Percentiles rank a stretch among this genome's conserved stretches.
phyloP scores from a whole-genome alignment of 345 rosid species.

The Salix udensis region DNA sequence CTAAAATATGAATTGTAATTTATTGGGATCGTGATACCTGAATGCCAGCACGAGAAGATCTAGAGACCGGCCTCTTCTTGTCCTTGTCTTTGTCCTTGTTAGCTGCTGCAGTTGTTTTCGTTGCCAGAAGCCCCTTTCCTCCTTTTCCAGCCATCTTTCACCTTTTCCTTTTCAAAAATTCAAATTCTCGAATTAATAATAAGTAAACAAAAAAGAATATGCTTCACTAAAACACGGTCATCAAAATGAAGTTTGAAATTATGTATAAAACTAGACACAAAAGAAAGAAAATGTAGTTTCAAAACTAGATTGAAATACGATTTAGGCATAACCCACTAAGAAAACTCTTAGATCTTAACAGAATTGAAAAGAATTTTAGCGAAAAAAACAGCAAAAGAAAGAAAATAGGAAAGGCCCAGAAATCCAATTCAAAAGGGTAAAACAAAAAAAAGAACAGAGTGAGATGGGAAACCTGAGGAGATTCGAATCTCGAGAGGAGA shows the following conservation, averaged over 20 bases:
- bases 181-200: background rate
- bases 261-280: background rate
- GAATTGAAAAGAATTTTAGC: background rate
- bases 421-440: background rate
- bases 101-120: constrained; percentile 75
- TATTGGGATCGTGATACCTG: constrained; percentile 40
- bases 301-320: background rate
- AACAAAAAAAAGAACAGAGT: accelerated
- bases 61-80: constrained; percentile 79
- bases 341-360: background rate
- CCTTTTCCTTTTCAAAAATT: background rate
- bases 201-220: background rate
- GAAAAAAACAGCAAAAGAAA: background rate
- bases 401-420: background rate
- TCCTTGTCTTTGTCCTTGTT: constrained; percentile 79
- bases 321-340: background rate
- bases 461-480: background rate
- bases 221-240: background rate
- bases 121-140: constrained; percentile 73
- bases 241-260: background rate
- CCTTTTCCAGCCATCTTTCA: constrained; percentile 86
- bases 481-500: background rate
- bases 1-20: background rate
- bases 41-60: constrained; percentile 92
- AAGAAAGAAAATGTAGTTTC: too few species aligned